Evolutionary conservation across 768 basidiomycete species (phyloP), one percentile per base, ranked within the genome.

Genomic region (Heimioporus sp.): DNA sequence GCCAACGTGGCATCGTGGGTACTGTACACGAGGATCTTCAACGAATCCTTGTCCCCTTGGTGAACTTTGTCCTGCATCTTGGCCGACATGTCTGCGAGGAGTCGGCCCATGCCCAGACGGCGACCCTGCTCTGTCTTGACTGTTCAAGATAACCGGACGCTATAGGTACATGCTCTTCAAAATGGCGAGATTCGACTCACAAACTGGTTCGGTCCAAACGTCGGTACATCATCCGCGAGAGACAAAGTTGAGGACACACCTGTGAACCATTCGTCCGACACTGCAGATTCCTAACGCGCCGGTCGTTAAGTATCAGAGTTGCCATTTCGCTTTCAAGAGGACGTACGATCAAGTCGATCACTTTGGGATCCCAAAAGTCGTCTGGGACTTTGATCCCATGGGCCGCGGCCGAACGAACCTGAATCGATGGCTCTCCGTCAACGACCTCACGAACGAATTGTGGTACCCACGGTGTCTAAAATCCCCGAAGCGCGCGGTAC

Each of bases 201-300:
- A 71, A 41, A 65, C 66, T 59, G 45, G 38, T 41, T 52, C 21
- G 15, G 43, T 43, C 38, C 32, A 39, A 55, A 38, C 44, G 56
- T 60, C 34, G 50, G 50, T n/a, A 5, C 12, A 13, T 11, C 13
- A 6, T 36, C 11, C 11, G 6, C 15, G 28, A 24, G 35, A 48
- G 19, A 30, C 13, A 38, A 41, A 34, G 20, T 28, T 35, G 28
- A 15, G 3, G 32, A 64, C 69, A 21, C 57, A 73, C 85, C 81
- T 72, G 80, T 76, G 64, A 87, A 92, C 89, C 90, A 92, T 65
- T 93, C 90, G 43, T 77, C 78, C 21, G 86, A 80, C 4, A 89
- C 83, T 17, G 87, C 89, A 48, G 75, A 74, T 70, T 92, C 86
- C 85, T 88, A 40, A 48, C 24, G 35, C 21, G 34, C 32, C 12